Evolutionary conservation across 192 early-diverging fungal species (phyloP).

Genomic region (Rhizophlyctis rosea): DNA sequence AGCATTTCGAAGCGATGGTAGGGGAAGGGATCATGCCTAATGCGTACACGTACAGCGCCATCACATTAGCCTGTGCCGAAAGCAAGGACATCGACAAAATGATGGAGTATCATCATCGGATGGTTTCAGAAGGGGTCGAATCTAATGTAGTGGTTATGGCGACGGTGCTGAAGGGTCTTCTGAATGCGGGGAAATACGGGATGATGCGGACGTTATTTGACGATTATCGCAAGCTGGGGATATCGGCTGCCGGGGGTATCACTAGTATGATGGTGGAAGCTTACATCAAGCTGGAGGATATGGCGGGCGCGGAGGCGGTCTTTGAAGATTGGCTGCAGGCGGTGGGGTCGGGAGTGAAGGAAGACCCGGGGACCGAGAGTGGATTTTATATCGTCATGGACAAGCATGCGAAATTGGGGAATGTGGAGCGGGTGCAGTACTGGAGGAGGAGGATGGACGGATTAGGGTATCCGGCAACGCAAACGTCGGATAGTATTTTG

Average conservation of each 20-base stretch:
- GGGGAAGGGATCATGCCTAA: background rate
- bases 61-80: background rate
- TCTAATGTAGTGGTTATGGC: background rate
- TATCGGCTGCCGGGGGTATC: background rate
- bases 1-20: background rate
- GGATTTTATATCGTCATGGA: slow-evolving; percentile 4
- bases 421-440: background rate
- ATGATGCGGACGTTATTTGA: background rate
- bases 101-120: background rate
- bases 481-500: background rate
- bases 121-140: background rate
- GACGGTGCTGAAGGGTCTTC: background rate
- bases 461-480: background rate
- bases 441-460: background rate
- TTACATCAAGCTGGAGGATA: background rate
- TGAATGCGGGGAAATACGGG: background rate
- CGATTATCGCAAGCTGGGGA: background rate
- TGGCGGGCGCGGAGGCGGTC: background rate
- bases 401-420: slow-evolving; percentile 1
- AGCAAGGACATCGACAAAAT: background rate
- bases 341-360: too few relatives aligned
- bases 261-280: background rate
- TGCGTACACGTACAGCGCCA: background rate
- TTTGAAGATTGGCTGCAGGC: background rate
- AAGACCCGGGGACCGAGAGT: too few relatives aligned